phyloP scores from a whole-genome alignment of 1,284 basidiomycete species.

The Cryptococcus wingfieldii region DNA sequence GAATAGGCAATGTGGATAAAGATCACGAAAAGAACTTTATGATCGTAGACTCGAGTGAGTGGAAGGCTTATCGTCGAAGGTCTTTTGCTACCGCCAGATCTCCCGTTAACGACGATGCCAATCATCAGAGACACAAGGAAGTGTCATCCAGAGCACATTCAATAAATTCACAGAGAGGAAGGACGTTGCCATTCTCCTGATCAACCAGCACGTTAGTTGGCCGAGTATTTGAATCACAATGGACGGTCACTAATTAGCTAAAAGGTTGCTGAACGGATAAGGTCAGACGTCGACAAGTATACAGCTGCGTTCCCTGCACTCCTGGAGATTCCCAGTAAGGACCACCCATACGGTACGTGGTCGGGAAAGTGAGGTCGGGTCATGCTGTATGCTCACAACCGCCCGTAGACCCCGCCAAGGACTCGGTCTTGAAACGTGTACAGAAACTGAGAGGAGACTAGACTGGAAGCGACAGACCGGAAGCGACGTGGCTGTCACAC shows the following conservation, averaged over 20 bases:
- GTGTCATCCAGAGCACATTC: constrained; percentile 82
- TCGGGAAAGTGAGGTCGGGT: background rate
- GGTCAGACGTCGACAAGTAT: constrained; percentile 91
- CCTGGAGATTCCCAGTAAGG: constrained; percentile 78
- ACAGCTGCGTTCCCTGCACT: constrained; percentile 93
- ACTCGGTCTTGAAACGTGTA: constrained; percentile 93
- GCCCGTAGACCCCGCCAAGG: constrained; percentile 82
- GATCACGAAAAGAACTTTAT: constrained; percentile 94
- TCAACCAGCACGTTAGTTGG: constrained; percentile 84
- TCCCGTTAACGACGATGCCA: too few relatives aligned
- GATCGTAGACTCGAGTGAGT: constrained; percentile 81
- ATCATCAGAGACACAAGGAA: constrained; percentile 75
- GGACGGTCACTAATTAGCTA: constrained; percentile 32
- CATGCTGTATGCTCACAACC: constrained; percentile 4
- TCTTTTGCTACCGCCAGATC: background rate
- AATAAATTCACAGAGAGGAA: constrained; percentile 86
- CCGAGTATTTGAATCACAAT: background rate
- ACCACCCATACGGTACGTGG: constrained; percentile 75
- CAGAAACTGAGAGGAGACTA: constrained; percentile 91
- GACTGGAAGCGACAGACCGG: constrained; percentile 7
- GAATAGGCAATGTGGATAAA: constrained; percentile 81
- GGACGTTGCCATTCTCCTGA: constrained; percentile 90
- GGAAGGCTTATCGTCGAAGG: background rate
- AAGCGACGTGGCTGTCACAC: background rate
- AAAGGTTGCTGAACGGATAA: constrained; percentile 92